A percentile compares a stretch with the other conserved stretches of the same genome.
Evolutionary conservation across 768 basidiomycete species (phyloP).

Genomic region (Collybia sp.): DNA sequence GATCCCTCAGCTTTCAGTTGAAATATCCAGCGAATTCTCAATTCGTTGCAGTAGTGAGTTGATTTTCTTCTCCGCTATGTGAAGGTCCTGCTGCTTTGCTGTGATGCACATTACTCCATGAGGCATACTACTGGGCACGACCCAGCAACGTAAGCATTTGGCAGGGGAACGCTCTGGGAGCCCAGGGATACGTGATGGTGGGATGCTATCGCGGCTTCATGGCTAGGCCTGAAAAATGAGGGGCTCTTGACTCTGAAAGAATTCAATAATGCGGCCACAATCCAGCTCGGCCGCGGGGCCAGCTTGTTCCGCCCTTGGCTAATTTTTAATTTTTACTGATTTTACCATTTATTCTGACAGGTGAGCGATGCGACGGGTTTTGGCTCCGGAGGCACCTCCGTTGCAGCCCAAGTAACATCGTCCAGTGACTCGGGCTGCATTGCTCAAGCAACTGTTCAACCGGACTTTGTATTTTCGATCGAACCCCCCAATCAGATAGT

Average conservation of each 20-base stretch:
- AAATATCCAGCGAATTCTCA: conserved; percentile 65
- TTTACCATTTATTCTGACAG: conserved; percentile 23
- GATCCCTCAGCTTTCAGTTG: conserved; percentile 47
- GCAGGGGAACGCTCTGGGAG: no score
- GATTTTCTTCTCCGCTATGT: conserved; percentile 1
- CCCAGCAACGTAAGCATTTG: not conserved
- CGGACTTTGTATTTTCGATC: conserved; percentile 57
- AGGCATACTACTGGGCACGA: not conserved
- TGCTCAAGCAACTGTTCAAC: conserved; percentile 42
- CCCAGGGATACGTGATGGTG: no score
- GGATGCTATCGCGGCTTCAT: no score
- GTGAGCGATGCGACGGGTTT: conserved; percentile 59
- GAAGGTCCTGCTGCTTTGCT: conserved; percentile 1
- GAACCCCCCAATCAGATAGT: conserved; percentile 59
- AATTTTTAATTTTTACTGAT: not conserved
- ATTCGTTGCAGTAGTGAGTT: conserved; percentile 72
- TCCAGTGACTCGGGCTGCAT: conserved; percentile 60
- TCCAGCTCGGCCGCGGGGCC: no score
- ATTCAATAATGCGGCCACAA: no score
- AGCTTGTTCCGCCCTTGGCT: not conserved
- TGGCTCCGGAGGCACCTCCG: conserved; percentile 73
- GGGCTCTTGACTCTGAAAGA: no score
- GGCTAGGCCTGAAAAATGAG: no score
- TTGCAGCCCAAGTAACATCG: conserved; percentile 47
- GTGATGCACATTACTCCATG: not conserved